Evolutionary conservation across 257 asterid genomes (phyloP).

Genomic region (Solanum ossicruentum): DNA sequence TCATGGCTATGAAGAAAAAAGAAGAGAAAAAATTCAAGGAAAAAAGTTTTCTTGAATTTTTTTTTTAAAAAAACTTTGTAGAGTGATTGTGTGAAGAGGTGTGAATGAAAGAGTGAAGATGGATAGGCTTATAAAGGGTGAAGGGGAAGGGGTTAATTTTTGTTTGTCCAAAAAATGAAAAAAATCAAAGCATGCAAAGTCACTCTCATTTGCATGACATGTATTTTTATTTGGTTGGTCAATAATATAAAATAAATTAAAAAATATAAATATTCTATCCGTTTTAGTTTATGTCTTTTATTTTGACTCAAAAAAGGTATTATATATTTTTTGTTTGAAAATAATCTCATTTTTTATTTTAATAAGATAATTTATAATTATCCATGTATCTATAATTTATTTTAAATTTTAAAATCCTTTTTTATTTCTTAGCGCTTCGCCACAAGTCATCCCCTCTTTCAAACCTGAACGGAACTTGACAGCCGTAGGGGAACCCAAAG

Average conservation of each 20-base stretch:
- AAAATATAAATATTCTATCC: no score
- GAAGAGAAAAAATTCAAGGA: not conserved
- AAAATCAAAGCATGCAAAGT: not conserved
- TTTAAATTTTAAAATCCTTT: not conserved
- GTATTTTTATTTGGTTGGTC: conserved; percentile 23
- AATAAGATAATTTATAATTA: not conserved
- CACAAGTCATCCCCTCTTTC: no score
- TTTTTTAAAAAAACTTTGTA: not conserved
- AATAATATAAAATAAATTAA: not conserved
- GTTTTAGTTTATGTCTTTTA: not conserved
- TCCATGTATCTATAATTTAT: not conserved
- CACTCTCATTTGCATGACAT: conserved; percentile 29
- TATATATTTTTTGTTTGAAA: not conserved
- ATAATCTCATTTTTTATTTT: not conserved
- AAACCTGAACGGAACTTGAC: no score
- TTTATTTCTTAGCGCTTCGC: no score
- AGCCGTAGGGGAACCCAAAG: no score
- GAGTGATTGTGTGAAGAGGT: not conserved
- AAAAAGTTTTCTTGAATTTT: not conserved
- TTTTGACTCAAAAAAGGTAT: not conserved
- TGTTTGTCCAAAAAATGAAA: not conserved
- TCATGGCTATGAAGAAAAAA: conserved; percentile 12
- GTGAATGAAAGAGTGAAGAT: not conserved
- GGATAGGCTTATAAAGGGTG: conserved; percentile 9
- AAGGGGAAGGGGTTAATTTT: conserved; percentile 17